Percentiles rank a stretch among this genome's conserved stretches.
Conservation (phyloP, 1,284 basidiomycete species). For the Ganoderma multipileum region DNA sequence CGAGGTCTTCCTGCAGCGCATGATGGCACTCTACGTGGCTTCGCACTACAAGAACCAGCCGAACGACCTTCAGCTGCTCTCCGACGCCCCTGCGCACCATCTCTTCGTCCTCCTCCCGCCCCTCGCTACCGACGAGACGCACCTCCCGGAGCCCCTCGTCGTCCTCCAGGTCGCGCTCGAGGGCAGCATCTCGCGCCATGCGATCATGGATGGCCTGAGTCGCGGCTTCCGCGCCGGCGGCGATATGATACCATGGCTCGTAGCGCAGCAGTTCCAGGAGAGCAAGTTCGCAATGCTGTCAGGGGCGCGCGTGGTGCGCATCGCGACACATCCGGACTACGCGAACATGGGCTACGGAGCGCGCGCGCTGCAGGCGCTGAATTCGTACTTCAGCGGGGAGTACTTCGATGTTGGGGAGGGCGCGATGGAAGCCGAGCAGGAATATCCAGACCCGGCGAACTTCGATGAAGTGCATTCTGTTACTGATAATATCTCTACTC, state of each 20-base stretch:
- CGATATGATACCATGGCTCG: constrained; percentile 98
- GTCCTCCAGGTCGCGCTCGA: constrained; percentile 97
- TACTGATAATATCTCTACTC: not conserved
- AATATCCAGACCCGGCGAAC: constrained; percentile 67
- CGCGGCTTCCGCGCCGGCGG: constrained; percentile 87
- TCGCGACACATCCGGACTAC: constrained; percentile 98
- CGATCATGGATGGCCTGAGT: constrained; percentile 86
- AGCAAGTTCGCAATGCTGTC: constrained; percentile 92
- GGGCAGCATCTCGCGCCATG: constrained; percentile 89
- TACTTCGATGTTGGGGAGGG: constrained; percentile 88
- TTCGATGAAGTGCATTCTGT: constrained; percentile 62
- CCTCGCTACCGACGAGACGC: constrained; percentile 84
- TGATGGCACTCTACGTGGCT: constrained; percentile 98
- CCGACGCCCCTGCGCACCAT: constrained; percentile 96
- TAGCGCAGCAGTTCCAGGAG: constrained; percentile 98
- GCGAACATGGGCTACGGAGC: constrained; percentile 97
- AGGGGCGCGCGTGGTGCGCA: constrained; percentile 91
- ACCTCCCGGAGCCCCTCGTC: constrained; percentile 92
- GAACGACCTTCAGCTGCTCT: constrained; percentile 96
- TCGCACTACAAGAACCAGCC: constrained; percentile 99
- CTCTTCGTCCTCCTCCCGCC: constrained; percentile 96
- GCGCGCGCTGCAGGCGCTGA: constrained; percentile 88
- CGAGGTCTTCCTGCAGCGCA: constrained; percentile 95
- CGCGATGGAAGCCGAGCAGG: constrained; percentile 55
- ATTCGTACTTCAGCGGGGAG: constrained; percentile 93